Conservation (phyloP, 2,329 filamentous ascomycete genomes). For the Aspergillus hiratsukae region DNA sequence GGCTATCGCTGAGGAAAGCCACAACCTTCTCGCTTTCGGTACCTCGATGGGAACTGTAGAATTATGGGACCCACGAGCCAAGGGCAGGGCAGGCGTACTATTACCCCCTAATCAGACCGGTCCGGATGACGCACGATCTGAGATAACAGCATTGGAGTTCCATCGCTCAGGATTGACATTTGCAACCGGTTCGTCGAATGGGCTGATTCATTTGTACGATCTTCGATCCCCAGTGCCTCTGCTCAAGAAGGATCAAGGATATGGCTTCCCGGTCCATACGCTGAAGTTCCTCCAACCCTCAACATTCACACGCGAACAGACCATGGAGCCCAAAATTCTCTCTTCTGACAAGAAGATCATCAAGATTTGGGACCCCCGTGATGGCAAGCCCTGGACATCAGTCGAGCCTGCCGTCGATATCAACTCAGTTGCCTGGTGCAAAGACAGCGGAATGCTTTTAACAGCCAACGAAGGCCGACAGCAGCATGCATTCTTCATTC, state of each 20-base stretch:
- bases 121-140: conserved; percentile 43
- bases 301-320: conserved; percentile 67
- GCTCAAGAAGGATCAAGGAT: conserved; percentile 91
- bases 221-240: conserved; percentile 80
- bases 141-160: conserved; percentile 85
- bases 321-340: conserved; percentile 67
- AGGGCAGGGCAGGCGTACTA: conserved; percentile 74
- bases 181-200: conserved; percentile 80
- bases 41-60: conserved; percentile 94
- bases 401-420: conserved; percentile 93
- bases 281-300: conserved; percentile 64
- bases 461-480: conserved; percentile 96
- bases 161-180: conserved; percentile 77
- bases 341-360: conserved; percentile 94
- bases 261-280: conserved; percentile 87
- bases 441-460: conserved; percentile 87
- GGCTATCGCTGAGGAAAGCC: conserved; percentile 79
- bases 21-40: conserved; percentile 88
- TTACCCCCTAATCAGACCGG: conserved; percentile 48
- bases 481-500: conserved; percentile 92
- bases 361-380: conserved; percentile 86
- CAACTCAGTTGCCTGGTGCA: conserved; percentile 90
- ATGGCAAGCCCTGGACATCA: conserved; percentile 87
- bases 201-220: conserved; percentile 87
- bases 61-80: conserved; percentile 88